A percentile compares a stretch with the other conserved stretches of the same genome.
Evolutionary conservation across 306 rosid genomes (phyloP).

Genomic region (Acacia melanoxylon): DNA sequence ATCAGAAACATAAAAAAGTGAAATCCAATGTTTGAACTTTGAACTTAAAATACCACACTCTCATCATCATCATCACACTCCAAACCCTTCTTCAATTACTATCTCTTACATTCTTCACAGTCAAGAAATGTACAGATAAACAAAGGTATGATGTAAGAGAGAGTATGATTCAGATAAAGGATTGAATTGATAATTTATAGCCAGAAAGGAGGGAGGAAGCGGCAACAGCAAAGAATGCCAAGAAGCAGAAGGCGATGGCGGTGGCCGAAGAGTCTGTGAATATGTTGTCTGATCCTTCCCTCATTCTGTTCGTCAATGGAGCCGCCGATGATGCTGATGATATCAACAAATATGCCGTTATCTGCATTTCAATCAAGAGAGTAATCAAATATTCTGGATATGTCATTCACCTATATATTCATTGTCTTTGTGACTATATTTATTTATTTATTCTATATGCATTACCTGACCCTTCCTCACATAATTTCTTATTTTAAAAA

Average conservation of each 20-base stretch:
- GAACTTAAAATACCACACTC: neutral
- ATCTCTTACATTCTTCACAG: conserved; percentile 13
- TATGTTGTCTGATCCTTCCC: conserved; percentile 62
- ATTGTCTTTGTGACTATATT: neutral
- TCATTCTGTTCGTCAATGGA: conserved; percentile 68
- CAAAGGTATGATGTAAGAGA: neutral
- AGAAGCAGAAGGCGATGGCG: conserved; percentile 67
- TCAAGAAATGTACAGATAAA: conserved; percentile 14
- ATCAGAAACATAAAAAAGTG: neutral
- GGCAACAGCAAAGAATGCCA: conserved; percentile 63
- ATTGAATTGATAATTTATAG: conserved; percentile 54
- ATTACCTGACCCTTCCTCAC: neutral
- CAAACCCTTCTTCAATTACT: neutral
- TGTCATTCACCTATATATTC: too few relatives aligned
- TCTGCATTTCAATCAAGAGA: conserved; percentile 38
- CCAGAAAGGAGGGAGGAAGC: conserved; percentile 65
- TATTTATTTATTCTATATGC: neutral
- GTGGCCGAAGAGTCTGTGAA: conserved; percentile 67
- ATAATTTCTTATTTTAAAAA: neutral
- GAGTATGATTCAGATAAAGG: conserved; percentile 47
- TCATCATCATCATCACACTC: neutral
- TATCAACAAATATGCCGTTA: conserved; percentile 71
- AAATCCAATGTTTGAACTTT: neutral
- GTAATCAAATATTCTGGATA: too few relatives aligned
- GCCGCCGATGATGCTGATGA: conserved; percentile 74